A percentile compares a stretch with the other conserved stretches of the same genome.
phyloP scores from a whole-genome alignment of 768 basidiomycete species.

The Lactarius trivialis region DNA sequence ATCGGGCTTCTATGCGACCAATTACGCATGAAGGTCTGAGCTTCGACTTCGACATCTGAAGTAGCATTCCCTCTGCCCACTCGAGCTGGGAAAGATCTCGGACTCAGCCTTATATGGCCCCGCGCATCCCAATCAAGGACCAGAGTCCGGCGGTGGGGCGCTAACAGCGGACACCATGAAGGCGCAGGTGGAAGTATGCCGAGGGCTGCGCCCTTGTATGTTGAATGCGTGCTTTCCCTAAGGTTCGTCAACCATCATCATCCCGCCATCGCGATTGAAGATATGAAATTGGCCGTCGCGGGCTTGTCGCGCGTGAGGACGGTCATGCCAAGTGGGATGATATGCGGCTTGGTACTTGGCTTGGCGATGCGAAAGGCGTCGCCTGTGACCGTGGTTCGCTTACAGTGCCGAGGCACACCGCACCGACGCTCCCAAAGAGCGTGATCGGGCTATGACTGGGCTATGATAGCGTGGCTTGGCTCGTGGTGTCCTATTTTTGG shows the following conservation, averaged over 20 bases:
- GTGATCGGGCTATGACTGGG: constrained; percentile 12
- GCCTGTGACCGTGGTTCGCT: too few relatives aligned
- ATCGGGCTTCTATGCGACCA: background rate
- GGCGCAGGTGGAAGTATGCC: background rate
- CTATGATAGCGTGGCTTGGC: constrained; percentile 12
- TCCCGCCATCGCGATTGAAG: background rate
- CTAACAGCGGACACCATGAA: background rate
- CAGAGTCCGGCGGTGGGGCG: too few relatives aligned
- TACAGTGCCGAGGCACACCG: background rate
- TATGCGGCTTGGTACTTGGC: background rate
- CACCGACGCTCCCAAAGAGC: background rate
- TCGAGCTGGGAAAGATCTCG: background rate
- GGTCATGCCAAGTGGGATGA: background rate
- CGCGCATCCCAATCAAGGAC: background rate
- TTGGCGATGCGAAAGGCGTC: background rate
- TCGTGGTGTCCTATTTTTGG: constrained; percentile 23
- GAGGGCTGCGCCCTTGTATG: background rate
- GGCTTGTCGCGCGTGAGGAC: background rate
- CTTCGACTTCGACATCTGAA: background rate
- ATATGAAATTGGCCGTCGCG: background rate
- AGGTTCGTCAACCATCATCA: background rate
- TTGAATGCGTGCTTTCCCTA: background rate
- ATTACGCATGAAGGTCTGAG: too few relatives aligned
- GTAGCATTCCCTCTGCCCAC: background rate
- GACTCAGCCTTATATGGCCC: background rate